Evolutionary conservation across 495 filamentous ascomycete species (phyloP).

Genomic region (Neurospora hispaniola): DNA sequence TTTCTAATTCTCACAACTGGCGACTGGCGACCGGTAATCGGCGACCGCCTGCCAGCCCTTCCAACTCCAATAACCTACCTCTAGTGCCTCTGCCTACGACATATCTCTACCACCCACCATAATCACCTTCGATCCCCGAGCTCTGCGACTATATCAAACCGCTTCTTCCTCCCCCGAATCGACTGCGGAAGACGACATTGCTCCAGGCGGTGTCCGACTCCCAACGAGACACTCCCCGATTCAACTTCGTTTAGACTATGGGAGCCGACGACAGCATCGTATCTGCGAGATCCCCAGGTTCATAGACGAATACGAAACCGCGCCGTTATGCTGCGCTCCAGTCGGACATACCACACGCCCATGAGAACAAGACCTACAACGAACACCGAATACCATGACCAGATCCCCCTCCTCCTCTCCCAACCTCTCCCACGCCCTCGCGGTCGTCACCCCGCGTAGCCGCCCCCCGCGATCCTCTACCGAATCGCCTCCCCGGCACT

Average conservation of each 20-base stretch:
- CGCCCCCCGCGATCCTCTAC: constrained; percentile 19
- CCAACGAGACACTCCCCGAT: neutral
- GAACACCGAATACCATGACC: constrained; percentile 15
- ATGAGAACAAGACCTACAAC: constrained; percentile 1
- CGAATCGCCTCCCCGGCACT: constrained; percentile 26
- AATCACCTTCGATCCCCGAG: neutral
- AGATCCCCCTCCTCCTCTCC: constrained; percentile 15
- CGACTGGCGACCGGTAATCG: neutral
- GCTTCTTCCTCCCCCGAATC: neutral
- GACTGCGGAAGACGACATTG: neutral
- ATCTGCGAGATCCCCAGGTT: neutral
- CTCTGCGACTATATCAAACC: neutral
- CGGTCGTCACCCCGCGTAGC: constrained; percentile 13
- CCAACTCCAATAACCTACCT: neutral
- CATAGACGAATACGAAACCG: neutral
- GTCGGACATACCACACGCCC: neutral
- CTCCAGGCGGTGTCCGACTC: neutral
- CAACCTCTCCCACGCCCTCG: constrained; percentile 10
- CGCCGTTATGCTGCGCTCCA: neutral
- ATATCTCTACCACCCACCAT: neutral
- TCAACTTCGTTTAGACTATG: neutral
- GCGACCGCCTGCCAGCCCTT: neutral
- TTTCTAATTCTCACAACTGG: neutral
- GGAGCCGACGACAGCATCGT: neutral
- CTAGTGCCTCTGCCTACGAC: neutral